A percentile compares a stretch with the other conserved stretches of the same genome.
These are phyloP conservation scores for Elongisporangium anandrum DNA, from an alignment of 352 stramenopile genomes.

Conservation along the genomic window DNA sequence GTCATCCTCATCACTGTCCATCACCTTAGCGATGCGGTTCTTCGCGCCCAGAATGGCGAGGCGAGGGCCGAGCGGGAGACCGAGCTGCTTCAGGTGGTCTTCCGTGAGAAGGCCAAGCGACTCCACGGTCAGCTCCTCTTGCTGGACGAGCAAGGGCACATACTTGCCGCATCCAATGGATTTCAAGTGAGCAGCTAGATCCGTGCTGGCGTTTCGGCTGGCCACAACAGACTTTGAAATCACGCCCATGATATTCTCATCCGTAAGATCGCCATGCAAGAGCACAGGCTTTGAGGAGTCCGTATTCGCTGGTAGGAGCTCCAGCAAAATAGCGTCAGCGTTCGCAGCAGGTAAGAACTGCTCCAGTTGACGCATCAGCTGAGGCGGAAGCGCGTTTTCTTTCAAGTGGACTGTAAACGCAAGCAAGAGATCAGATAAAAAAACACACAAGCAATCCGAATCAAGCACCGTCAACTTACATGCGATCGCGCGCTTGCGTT, in stretches of 20 bases:
- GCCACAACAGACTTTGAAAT: not conserved
- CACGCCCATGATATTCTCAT: conserved; percentile 76
- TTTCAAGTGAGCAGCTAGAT: conserved; percentile 31
- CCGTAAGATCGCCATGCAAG: conserved; percentile 80
- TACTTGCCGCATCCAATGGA: conserved; percentile 55
- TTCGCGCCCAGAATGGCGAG: conserved; percentile 44
- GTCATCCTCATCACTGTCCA: conserved; percentile 27
- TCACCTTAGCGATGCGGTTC: conserved; percentile 11
- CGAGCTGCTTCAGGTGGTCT: conserved; percentile 47
- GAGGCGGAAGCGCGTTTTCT: conserved; percentile 46
- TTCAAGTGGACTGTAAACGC: conserved; percentile 49
- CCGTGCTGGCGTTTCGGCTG: not conserved
- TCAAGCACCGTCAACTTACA: conserved; percentile 38
- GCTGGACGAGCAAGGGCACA: conserved; percentile 36
- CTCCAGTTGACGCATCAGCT: conserved; percentile 59
- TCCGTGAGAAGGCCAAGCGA: conserved; percentile 41
- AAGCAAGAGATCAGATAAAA: conserved; percentile 6
- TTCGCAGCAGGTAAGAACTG: conserved; percentile 41
- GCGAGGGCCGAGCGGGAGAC: conserved; percentile 54
- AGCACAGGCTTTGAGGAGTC: conserved; percentile 38
- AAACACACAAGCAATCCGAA: not conserved
- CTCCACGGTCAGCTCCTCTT: conserved; percentile 52
- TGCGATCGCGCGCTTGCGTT: conserved; percentile 52
- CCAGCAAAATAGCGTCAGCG: conserved; percentile 18
- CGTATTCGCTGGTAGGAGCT: conserved; percentile 33